Evolutionary conservation across 176 grass and related monocot genomes (phyloP), one percentile per base, ranked within the genome.

Genomic region (Eragrostis nindensis): DNA sequence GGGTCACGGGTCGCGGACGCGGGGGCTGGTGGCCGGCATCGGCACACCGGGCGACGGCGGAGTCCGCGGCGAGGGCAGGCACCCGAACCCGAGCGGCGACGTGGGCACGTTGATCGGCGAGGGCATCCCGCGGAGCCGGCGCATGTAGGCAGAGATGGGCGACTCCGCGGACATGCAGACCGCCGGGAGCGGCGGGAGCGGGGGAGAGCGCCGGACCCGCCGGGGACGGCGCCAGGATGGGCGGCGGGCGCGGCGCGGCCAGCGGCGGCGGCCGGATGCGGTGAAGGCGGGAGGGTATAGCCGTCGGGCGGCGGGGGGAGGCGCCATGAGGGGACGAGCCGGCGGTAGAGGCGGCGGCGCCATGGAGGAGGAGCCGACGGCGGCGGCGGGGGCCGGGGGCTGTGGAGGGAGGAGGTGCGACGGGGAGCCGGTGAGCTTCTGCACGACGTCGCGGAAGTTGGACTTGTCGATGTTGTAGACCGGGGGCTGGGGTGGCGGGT

Each of bases 401-500:
- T 73, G 77, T 0, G 78, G 87, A 7, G 84, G 85, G 2, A 84
- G 84, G 80, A 85, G 85, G n/a, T 87, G 90, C 24, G 78, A 87
- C 27, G 90, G 73, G 12, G 93, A 96, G 52, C 93, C 93, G 45
- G 93, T 96, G 87, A 96, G 93, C 78, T 96, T 96, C 70, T 96
- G 94, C 13, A 97, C 90, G 88, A 97, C 84, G 83, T 97, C 90
- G 39, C 94, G 90, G 94, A 97, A 97, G 86, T 97, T 80, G 80
- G 87, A 89, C 81, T 97, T 97, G 88, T 97, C 94, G 78, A 97
- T 97, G 86, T 97, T 97, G 81, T 97, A 97, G 14, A 97, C 94
- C 10, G 94, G 90, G 24, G 94, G 90, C 73, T 93, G 91, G 0
- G 94, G 90, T 8, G 94, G 94, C 3, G 86, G 88, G 57, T 85